Percentiles rank a stretch among this genome's conserved stretches.
Conservation (phyloP, 2,329 filamentous ascomycete genomes). For the Capronia epimyces region DNA sequence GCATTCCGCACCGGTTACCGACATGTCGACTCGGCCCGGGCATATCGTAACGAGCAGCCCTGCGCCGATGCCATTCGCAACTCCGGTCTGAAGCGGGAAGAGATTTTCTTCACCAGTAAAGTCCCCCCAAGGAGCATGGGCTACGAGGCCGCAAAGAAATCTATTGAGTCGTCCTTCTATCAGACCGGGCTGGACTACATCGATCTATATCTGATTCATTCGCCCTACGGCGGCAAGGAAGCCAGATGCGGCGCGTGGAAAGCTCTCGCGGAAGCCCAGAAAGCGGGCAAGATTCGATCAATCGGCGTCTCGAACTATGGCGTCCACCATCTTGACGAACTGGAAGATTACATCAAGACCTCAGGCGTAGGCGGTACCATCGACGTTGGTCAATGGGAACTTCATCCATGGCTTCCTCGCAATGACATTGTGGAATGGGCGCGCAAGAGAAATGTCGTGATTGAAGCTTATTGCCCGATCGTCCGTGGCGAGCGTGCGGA, state of each 20-base stretch:
- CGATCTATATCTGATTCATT: slow-evolving; percentile 45
- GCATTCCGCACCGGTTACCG: slow-evolving; percentile 53
- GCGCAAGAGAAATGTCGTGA: slow-evolving; percentile 54
- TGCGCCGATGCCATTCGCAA: slow-evolving; percentile 50
- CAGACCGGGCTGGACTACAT: slow-evolving; percentile 37
- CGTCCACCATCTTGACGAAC: slow-evolving; percentile 51
- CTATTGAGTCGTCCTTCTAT: slow-evolving; percentile 25
- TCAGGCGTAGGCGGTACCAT: slow-evolving; percentile 64
- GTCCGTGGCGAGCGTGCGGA: slow-evolving; percentile 45
- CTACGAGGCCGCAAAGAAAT: slow-evolving; percentile 59
- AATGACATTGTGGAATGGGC: slow-evolving; percentile 76
- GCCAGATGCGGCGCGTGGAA: slow-evolving; percentile 49
- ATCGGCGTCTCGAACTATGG: slow-evolving; percentile 54
- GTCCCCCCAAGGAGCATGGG: slow-evolving; percentile 48
- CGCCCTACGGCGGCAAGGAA: slow-evolving; percentile 49
- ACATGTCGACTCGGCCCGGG: slow-evolving; percentile 56
- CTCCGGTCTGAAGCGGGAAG: slow-evolving; percentile 48
- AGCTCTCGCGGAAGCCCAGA: slow-evolving; percentile 50
- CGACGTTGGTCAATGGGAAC: slow-evolving; percentile 79
- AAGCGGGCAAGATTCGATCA: slow-evolving; percentile 47
- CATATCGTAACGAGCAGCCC: slow-evolving; percentile 55
- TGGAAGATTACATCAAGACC: slow-evolving; percentile 53
- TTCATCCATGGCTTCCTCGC: slow-evolving; percentile 84
- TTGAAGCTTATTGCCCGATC: slow-evolving; percentile 53
- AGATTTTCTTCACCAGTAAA: slow-evolving; percentile 61